Base-by-base conservation (phyloP, 768 basidiomycete genomes). In the Mycena galopus region DNA sequence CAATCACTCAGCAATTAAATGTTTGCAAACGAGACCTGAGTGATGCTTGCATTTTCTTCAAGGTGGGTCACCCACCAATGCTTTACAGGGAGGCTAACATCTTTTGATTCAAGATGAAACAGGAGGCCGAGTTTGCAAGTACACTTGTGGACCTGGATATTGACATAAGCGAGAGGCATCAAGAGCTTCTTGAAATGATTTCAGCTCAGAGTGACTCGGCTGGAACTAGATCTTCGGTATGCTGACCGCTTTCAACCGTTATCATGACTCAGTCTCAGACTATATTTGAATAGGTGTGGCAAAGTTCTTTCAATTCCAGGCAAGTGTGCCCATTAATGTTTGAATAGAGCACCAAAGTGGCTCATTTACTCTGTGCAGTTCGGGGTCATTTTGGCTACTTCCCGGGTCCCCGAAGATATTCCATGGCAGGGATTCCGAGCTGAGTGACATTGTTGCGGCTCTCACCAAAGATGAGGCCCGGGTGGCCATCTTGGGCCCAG, bases 161-260 rank as follows among this genome's bases (percentile, higher is more conserved):
- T n/a, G 63, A 64, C 3, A 51, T 29, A 3, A 27, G 44, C 19
- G 14, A n/a, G 12, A n/a, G 63, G 25, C 63, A 64, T 30, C 50
- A 64, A 37, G 63, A 50, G 5, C 44, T 64, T 23, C 50, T 64
- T 4, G 63, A 64, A 53, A 42, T 64, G 5, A 64, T 64, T 14
- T 50, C 47, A 21, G 32, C 63, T 25, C 47, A 25, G 19, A 64
- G 61, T 47, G 39, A 12, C 19, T 47, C 61, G 11, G 4, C 39
- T 47, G 32, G 19, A n/a, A 53, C 44, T 23, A 21, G 32, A 17
- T 62, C 44, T 19, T 62, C 61, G 25, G 61, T 62, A 33, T 47
- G 42, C 5, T 14, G 42, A 16, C 21, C n/a, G 1, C 25, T 44
- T 62, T 10, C n/a, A 16, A 29, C 10, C 16, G 8, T 23, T 42